Conservation (phyloP, 192 early-diverging fungal species). For the Cladochytrium replicatum region DNA sequence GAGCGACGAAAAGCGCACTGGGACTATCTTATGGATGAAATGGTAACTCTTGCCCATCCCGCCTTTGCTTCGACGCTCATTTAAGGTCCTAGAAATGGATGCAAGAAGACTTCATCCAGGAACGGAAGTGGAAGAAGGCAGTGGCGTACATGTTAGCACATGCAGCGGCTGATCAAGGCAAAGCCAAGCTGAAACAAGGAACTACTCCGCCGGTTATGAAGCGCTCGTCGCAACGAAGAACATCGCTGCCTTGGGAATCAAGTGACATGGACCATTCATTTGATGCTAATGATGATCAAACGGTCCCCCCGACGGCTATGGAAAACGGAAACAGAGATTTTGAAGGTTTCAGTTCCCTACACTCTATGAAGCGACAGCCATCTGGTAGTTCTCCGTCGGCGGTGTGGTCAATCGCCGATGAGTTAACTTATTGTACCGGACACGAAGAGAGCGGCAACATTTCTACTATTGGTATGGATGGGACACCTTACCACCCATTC, state of each 20-base stretch:
- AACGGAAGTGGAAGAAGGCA: constrained; percentile 72
- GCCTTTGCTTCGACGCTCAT: constrained; percentile 2
- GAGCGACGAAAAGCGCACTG: constrained; percentile 52
- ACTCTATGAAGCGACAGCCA: constrained; percentile 19
- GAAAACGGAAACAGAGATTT: no score
- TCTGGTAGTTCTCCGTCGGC: constrained; percentile 25
- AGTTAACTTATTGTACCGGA: constrained; percentile 15
- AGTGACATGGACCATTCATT: neutral
- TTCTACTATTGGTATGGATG: constrained; percentile 20
- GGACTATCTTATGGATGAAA: constrained; percentile 71
- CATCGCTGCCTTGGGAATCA: no score
- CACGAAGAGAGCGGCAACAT: constrained; percentile 17
- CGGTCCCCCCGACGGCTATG: no score
- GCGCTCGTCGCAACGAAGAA: neutral
- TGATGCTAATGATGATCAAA: neutral
- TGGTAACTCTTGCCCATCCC: constrained; percentile 37
- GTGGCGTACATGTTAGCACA: constrained; percentile 52
- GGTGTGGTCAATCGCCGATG: constrained; percentile 25
- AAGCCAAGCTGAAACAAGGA: constrained; percentile 5
- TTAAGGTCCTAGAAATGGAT: constrained; percentile 60
- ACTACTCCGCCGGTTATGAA: neutral
- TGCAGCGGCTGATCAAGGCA: constrained; percentile 24
- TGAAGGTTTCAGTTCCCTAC: no score
- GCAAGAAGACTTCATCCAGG: constrained; percentile 69
- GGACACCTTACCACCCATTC: constrained; percentile 35